Evolutionary conservation across 352 stramenopile genomes (phyloP), one percentile per base, ranked within the genome.

Genomic region (Globisporangium polare): DNA sequence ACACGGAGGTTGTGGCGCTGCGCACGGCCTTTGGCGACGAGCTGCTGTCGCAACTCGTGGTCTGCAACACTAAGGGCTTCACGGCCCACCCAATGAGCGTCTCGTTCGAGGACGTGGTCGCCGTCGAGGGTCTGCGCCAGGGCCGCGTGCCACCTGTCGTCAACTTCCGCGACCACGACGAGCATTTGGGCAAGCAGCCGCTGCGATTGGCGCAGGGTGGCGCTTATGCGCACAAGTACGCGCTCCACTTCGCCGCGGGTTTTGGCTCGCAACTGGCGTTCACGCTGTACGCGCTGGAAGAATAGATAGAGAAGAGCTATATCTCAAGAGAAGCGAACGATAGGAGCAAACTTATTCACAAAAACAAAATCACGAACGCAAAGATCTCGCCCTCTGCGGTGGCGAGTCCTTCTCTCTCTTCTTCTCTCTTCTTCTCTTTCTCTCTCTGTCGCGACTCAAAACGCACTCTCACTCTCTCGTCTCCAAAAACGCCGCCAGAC

Each of bases 211-310:
- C 85, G 2, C 52, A 64, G 4, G 87, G 86, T 41, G 84, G 83
- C 15, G 51, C 51, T 2, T 89, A 98, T 63, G 60, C 74, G 9
- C 80, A 93, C 70, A 90, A 91, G 67, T 99, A 98, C 67, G 95
- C 95, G 8, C 77, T 99, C 33, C 92, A 94, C 45, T 99, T 98
- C 67, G 95, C 94, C 52, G 95, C 95, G 33, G 95, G 96, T 47
- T 99, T 99, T 73, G 95, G 96, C 50, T 97, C 87, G 63, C 96
- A 99, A 67, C 92, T 99, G 9, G 94, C 95, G 17, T 98, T 98
- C 74, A 94, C 94, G 24, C 77, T 99, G 13, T 99, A 98, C 74
- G 87, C 71, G 62, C 74, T 78, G 63, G 90, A 85, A 29, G 56
- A 71, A 27, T 72, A 58, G 29, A 42, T 12, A 42, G 5, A 5